Percentiles rank a stretch among this genome's conserved stretches.
phyloP scores from a whole-genome alignment of 495 filamentous ascomycete genomes.

The Tuber microsphaerosporum region DNA sequence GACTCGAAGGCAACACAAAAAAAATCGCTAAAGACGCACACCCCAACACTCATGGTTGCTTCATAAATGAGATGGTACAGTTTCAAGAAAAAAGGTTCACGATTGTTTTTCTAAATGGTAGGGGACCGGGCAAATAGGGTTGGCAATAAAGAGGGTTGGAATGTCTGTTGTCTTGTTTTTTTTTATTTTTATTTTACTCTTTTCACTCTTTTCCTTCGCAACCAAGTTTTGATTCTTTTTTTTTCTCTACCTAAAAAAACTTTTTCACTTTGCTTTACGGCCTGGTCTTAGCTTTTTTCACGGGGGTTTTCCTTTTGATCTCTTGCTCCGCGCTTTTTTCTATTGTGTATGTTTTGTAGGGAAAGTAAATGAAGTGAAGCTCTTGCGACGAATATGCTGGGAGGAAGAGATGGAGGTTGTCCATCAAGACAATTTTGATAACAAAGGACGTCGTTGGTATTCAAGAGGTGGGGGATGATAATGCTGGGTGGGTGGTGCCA shows the following conservation, averaged over 20 bases:
- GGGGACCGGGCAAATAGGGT: not conserved
- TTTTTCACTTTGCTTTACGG: not conserved
- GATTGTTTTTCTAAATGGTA: not conserved
- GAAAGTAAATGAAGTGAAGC: not conserved
- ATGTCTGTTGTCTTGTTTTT: not conserved
- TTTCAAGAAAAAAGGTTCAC: not conserved
- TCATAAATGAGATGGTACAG: slow-evolving; percentile 1
- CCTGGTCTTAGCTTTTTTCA: not conserved
- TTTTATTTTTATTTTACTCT: not conserved
- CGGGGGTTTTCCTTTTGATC: not conserved
- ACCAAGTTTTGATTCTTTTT: not conserved
- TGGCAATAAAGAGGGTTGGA: not conserved
- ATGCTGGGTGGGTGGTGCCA: not conserved
- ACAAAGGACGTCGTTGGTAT: not conserved
- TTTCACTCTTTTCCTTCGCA: not conserved
- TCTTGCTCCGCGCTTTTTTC: not conserved
- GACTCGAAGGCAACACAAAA: slow-evolving; percentile 4
- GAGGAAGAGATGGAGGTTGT: not conserved
- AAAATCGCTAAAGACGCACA: slow-evolving; percentile 1
- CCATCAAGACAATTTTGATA: not conserved
- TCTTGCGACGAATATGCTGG: not conserved
- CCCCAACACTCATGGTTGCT: not conserved
- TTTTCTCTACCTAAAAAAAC: not conserved
- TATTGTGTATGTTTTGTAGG: not conserved
- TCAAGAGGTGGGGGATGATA: not conserved